phyloP scores from a whole-genome alignment of 805 yeast genomes.

The Priceomyces carsonii region DNA sequence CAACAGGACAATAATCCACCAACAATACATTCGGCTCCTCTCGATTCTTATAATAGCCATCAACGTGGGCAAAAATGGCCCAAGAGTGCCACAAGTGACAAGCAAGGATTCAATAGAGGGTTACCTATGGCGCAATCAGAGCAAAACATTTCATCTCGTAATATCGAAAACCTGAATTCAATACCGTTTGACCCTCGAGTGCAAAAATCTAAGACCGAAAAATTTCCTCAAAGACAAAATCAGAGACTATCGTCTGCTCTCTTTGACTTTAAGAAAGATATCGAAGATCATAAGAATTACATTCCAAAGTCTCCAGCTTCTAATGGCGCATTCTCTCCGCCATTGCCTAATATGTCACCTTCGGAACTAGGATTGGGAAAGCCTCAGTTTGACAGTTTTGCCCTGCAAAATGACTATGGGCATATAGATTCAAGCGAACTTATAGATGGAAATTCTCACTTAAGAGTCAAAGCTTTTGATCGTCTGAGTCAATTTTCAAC shows the following conservation, averaged over 20 bases:
- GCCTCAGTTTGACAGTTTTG: constrained; percentile 10
- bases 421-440: neutral
- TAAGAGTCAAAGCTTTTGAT: too few species aligned
- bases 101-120: neutral
- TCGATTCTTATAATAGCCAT: too few species aligned
- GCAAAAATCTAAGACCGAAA: neutral
- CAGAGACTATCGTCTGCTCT: constrained; percentile 27
- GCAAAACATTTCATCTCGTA: too few species aligned
- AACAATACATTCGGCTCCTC: constrained; percentile 1
- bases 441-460: neutral
- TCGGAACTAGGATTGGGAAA: constrained; percentile 13
- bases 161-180: too few species aligned
- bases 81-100: neutral
- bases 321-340: constrained; percentile 10
- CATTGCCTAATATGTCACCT: constrained; percentile 14
- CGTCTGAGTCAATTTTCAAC: constrained; percentile 40
- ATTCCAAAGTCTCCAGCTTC: constrained; percentile 1
- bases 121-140: too few species aligned
- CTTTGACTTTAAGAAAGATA: constrained; percentile 28
- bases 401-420: constrained; percentile 2
- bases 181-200: neutral
- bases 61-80: too few species aligned
- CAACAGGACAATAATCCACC: neutral
- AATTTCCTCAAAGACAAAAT: too few species aligned
- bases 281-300: constrained; percentile 21